phyloP scores from a whole-genome alignment of 352 stramenopile genomes.

The Aphanomyces cochlioides region DNA sequence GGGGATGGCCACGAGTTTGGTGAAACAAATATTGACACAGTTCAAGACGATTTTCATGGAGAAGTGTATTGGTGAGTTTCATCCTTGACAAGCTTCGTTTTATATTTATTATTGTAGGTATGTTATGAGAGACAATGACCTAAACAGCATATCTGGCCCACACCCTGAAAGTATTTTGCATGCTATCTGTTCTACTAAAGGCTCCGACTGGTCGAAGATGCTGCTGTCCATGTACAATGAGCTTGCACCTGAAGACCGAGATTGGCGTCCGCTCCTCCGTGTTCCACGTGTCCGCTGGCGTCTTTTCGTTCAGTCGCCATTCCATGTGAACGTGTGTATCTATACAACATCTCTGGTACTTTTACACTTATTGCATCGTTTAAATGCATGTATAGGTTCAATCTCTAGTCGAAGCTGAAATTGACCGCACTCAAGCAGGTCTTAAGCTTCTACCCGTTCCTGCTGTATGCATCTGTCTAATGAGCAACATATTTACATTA shows the following conservation, averaged over 20 bases:
- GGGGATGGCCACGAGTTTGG: slow-evolving; percentile 7
- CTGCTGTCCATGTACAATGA: slow-evolving; percentile 29
- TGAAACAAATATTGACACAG: slow-evolving; percentile 25
- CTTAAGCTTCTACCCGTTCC: slow-evolving; percentile 16
- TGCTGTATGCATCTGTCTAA: not conserved
- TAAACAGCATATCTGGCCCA: slow-evolving; percentile 19
- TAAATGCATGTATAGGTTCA: slow-evolving; percentile 8
- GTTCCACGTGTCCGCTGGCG: slow-evolving; percentile 20
- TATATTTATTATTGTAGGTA: slow-evolving; percentile 8
- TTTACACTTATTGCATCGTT: not conserved
- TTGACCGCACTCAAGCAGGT: not conserved
- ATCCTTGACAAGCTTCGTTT: not conserved
- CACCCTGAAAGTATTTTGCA: slow-evolving; percentile 22
- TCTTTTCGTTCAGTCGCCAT: slow-evolving; percentile 21
- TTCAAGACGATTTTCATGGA: slow-evolving; percentile 17
- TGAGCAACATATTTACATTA: not conserved
- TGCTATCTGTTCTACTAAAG: slow-evolving; percentile 20
- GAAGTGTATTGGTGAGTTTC: slow-evolving; percentile 21
- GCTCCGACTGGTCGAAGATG: slow-evolving; percentile 9
- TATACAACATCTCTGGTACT: slow-evolving; percentile 23
- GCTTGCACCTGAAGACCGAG: slow-evolving; percentile 10
- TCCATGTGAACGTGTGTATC: slow-evolving; percentile 28
- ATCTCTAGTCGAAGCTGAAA: slow-evolving; percentile 17
- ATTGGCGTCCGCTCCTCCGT: slow-evolving; percentile 22
- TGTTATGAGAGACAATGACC: slow-evolving; percentile 25